A percentile compares a stretch with the other conserved stretches of the same genome.
Evolutionary conservation across 768 basidiomycete genomes (phyloP).

Genomic region (Trametes villosa): DNA sequence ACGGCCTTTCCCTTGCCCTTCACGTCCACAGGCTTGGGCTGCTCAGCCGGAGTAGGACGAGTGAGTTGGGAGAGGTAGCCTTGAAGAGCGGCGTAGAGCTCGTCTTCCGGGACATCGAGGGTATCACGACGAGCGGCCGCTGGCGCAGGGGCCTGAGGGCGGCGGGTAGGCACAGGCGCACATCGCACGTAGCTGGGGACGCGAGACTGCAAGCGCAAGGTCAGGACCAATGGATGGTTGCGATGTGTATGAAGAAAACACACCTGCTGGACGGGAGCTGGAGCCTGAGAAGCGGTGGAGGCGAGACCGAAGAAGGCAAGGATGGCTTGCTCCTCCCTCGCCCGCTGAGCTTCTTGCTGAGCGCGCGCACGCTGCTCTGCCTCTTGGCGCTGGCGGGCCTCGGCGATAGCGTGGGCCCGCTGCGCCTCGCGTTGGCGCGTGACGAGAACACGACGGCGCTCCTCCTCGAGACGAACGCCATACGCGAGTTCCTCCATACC

Average conservation of each 20-base stretch:
- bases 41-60: background rate
- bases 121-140: too few relatives aligned
- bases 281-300: background rate
- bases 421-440: constrained; percentile 18
- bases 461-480: constrained; percentile 11
- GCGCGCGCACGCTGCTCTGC: background rate
- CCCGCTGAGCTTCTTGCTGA: background rate
- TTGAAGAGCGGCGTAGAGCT: background rate
- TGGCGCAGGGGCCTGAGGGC: too few relatives aligned
- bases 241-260: background rate
- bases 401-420: background rate
- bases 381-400: constrained; percentile 3
- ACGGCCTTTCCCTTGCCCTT: constrained; percentile 31
- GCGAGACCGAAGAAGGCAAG: background rate
- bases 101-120: background rate
- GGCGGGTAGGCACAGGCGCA: background rate
- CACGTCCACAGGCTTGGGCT: constrained; percentile 7
- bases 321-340: background rate
- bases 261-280: background rate
- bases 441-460: constrained; percentile 8
- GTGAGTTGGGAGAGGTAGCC: constrained; percentile 7
- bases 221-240: background rate
- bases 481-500: constrained; percentile 5
- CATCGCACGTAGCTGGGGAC: background rate
- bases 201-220: background rate